phyloP scores from a whole-genome alignment of 1,284 basidiomycete species.

The Puccinia polysora region DNA sequence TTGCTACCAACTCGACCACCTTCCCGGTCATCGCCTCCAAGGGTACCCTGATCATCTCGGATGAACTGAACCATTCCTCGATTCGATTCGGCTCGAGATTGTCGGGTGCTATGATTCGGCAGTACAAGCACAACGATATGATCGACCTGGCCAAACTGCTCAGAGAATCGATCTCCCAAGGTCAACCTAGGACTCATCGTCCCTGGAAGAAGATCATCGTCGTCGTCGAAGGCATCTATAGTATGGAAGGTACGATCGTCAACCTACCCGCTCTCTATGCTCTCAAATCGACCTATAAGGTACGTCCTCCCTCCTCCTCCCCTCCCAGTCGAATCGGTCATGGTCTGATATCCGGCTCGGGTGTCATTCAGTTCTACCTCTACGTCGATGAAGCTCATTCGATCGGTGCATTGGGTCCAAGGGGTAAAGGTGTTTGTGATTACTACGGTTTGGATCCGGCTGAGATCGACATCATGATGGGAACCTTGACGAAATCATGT shows the following conservation, averaged over 20 bases:
- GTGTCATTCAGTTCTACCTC: conserved; percentile 71
- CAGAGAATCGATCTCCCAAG: conserved; percentile 89
- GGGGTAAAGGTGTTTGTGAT: conserved; percentile 89
- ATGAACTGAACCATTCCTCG: conserved; percentile 93
- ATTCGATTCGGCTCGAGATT: conserved; percentile 88
- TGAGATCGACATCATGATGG: conserved; percentile 90
- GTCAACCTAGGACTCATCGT: conserved; percentile 91
- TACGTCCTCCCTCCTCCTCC: conserved; percentile 51
- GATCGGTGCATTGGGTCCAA: conserved; percentile 86
- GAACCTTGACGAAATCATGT: conserved; percentile 87
- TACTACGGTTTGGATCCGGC: conserved; percentile 84
- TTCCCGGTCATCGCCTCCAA: conserved; percentile 87
- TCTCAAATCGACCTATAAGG: conserved; percentile 94
- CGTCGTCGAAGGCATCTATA: conserved; percentile 92
- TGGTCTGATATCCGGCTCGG: too few relatives aligned
- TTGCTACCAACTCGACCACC: conserved; percentile 93
- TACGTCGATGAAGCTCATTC: conserved; percentile 98
- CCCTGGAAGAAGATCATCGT: conserved; percentile 99
- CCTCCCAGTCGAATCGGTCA: neutral
- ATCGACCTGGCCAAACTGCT: conserved; percentile 72
- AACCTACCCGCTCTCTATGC: conserved; percentile 78
- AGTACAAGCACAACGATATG: conserved; percentile 98
- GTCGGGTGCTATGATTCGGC: conserved; percentile 80
- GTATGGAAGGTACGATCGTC: conserved; percentile 93
- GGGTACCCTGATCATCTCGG: conserved; percentile 91